phyloP scores from a whole-genome alignment of 2,329 filamentous ascomycete species.

The Chaetoscypha palmicola region DNA sequence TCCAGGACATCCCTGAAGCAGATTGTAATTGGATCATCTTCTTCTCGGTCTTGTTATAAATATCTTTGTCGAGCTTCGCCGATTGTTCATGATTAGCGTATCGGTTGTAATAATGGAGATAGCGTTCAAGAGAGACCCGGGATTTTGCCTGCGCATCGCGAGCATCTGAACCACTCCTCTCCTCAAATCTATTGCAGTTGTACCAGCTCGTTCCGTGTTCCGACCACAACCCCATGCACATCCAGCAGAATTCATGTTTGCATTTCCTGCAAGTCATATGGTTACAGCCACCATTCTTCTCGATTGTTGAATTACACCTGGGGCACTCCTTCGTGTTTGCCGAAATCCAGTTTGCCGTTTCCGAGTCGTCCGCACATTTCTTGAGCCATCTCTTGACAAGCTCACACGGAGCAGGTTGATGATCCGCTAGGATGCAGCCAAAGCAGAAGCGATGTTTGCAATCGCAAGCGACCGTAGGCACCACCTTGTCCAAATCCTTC shows the following conservation, averaged over 20 bases:
- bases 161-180: conserved; percentile 87
- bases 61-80: conserved; percentile 91
- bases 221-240: conserved; percentile 99
- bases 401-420: conserved; percentile 86
- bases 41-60: conserved; percentile 93
- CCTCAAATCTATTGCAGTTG: conserved; percentile 96
- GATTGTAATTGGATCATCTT: conserved; percentile 98
- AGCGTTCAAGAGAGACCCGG: conserved; percentile 85
- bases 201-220: conserved; percentile 99
- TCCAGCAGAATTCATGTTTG: conserved; percentile 98
- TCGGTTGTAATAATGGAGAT: conserved; percentile 97
- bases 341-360: conserved; percentile 99
- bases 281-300: conserved; percentile 98
- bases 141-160: conserved; percentile 88
- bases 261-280: conserved; percentile 98
- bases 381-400: conserved; percentile 94
- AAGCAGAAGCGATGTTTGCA: conserved; percentile 93
- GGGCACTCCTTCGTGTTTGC: conserved; percentile 98
- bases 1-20: conserved; percentile 95
- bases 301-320: conserved; percentile 91
- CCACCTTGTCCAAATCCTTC: conserved; percentile 75
- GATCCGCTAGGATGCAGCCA: conserved; percentile 81
- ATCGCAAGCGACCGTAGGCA: conserved; percentile 81
- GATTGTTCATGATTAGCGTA: conserved; percentile 99
- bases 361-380: conserved; percentile 96